A percentile compares a stretch with the other conserved stretches of the same genome.
These are phyloP conservation scores for Solanum paucissectum DNA, from an alignment of 257 asterid species.

Conservation along the genomic window DNA sequence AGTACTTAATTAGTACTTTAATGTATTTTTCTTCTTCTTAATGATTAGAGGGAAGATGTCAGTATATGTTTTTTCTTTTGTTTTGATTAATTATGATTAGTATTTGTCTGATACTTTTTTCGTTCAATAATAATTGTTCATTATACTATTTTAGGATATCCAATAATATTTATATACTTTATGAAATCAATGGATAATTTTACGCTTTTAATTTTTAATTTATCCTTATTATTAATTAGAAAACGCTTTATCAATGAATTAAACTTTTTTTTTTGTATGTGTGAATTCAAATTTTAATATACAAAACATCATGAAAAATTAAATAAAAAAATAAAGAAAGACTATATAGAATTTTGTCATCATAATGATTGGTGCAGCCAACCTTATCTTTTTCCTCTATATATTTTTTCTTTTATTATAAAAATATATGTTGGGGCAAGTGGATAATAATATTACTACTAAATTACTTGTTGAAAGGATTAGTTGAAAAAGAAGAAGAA, in stretches of 20 bases:
- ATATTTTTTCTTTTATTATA: not conserved
- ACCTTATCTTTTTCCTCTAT: not conserved
- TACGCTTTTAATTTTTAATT: too few relatives aligned
- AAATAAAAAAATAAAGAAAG: not conserved
- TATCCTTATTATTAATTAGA: too few relatives aligned
- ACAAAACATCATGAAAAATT: not conserved
- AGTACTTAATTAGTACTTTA: not conserved
- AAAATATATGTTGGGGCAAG: not conserved
- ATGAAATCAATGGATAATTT: too few relatives aligned
- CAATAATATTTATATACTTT: too few relatives aligned
- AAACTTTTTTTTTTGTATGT: too few relatives aligned
- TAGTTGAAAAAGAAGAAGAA: not conserved
- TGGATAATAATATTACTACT: not conserved
- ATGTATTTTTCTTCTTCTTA: not conserved
- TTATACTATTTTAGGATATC: too few relatives aligned
- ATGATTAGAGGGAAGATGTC: not conserved
- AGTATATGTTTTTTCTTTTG: not conserved
- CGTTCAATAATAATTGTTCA: too few relatives aligned
- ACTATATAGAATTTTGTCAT: not conserved
- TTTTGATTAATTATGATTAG: too few relatives aligned
- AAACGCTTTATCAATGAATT: too few relatives aligned
- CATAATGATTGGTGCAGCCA: not conserved
- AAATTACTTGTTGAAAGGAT: not conserved
- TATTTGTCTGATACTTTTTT: too few relatives aligned
- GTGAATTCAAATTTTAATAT: too few relatives aligned